phyloP scores from a whole-genome alignment of 306 rosid genomes.

The Lablab purpureus region DNA sequence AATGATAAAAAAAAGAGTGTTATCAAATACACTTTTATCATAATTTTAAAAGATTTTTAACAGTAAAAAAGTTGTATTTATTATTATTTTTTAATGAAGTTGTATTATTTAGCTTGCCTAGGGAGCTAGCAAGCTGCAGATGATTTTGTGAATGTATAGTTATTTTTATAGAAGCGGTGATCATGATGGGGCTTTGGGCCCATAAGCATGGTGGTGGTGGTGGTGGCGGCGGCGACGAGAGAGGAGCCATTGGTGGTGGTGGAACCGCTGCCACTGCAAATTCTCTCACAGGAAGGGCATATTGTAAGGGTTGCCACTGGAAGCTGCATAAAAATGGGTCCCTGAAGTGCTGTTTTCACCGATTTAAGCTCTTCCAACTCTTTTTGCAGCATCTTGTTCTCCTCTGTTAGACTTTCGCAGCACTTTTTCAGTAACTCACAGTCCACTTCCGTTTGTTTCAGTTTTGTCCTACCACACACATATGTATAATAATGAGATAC shows the following conservation, averaged over 20 bases:
- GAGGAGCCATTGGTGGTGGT: conserved; percentile 44
- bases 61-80: not conserved
- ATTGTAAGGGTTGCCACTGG: conserved; percentile 69
- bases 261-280: conserved; percentile 42
- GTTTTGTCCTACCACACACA: conserved; percentile 67
- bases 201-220: conserved; percentile 28
- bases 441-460: conserved; percentile 88
- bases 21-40: not conserved
- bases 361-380: conserved; percentile 83
- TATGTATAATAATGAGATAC: no score
- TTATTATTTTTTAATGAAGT: not conserved
- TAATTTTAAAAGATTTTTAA: not conserved
- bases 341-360: conserved; percentile 45
- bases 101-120: not conserved
- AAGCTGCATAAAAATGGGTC: conserved; percentile 62
- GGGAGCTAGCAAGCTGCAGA: conserved; percentile 64
- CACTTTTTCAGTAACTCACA: conserved; percentile 73
- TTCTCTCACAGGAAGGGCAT: conserved; percentile 82
- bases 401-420: conserved; percentile 73
- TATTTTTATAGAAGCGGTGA: conserved; percentile 49
- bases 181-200: conserved; percentile 51
- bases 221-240: conserved; percentile 20
- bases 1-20: not conserved
- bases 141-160: conserved; percentile 56
- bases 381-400: conserved; percentile 70